Percentiles rank a stretch among this genome's conserved stretches.
Conservation (phyloP, 2,329 filamentous ascomycete species). For the Trichoderma harzianum region DNA sequence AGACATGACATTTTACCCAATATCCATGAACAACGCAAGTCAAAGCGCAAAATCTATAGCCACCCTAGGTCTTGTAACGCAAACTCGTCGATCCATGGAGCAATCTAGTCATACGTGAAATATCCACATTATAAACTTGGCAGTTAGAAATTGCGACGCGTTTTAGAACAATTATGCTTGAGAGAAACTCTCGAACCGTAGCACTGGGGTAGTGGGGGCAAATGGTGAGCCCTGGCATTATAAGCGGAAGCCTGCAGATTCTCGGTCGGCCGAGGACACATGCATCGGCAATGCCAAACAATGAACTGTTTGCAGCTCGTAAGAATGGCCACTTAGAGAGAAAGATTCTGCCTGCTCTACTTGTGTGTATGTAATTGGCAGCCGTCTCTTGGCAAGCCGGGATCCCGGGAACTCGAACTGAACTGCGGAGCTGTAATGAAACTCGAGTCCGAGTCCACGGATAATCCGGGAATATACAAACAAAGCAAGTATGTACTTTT, state of each 20-base stretch:
- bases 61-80: not conserved
- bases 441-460: not conserved
- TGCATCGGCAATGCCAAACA: not conserved
- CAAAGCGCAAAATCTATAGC: not conserved
- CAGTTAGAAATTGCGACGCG: not conserved
- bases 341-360: not conserved
- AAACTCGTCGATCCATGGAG: not conserved
- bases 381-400: not conserved
- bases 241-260: not conserved
- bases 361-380: not conserved
- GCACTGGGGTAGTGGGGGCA: not conserved
- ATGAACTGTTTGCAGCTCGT: not conserved
- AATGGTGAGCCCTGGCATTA: not conserved
- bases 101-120: not conserved
- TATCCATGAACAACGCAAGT: not conserved
- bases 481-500: not conserved
- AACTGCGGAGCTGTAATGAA: not conserved
- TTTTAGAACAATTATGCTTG: not conserved
- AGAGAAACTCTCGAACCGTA: not conserved
- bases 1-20: not conserved
- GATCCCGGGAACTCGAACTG: not conserved
- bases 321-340: not conserved
- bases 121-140: not conserved
- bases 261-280: not conserved
- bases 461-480: not conserved